Base-by-base conservation (phyloP, 192 early-diverging fungal species). In the Coemansia sp. region DNA sequence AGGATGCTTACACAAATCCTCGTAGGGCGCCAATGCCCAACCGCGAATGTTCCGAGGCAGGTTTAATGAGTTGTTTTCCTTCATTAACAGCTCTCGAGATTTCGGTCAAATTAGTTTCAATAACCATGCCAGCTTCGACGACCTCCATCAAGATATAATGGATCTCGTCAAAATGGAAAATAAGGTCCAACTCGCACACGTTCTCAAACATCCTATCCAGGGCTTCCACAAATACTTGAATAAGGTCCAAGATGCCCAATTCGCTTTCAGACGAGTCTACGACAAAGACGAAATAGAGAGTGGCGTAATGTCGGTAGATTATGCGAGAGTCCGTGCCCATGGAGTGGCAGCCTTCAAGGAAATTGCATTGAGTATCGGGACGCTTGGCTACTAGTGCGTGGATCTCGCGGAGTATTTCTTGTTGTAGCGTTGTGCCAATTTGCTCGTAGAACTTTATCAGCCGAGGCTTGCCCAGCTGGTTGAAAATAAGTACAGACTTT, bases 401-500 rank as follows among this genome's bases (percentile, higher is more conserved):
- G 52, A 98, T 97, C 68, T 95, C 93, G 75, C 94, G 90, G 66
- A 98, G 76, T 43, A 95, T 87, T 27, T 90, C 87, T 80, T 97
- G 95, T 73, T 97, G 95, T 43, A 86, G 87, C 7, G 86, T 79
- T 31, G 95, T 90, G 78, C 93, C 92, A 49, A 97, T 86, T 66
- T 95, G 94, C 74, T 95, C 90, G 79, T 98, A 99, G 85, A 95
- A 97, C 74, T 95, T 92, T 73, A 95, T 90, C 27, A 98, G 77
- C 68, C 97, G 90, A 44, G 97, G 94, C 73, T 96, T 98, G 62
- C 97, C 97, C 70, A 93, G 90, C 76, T 95, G 97, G 85, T 99
- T 99, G 85, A 99, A 98, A 79, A 98, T 98, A 70, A 97, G 90
- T n/a, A 96, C 95, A n/a, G 94, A 94, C 69, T 94, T 92, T 74